These are phyloP conservation scores for Vigna reflexopilosa DNA, from an alignment of 306 rosid genomes.

Conservation along the genomic window DNA sequence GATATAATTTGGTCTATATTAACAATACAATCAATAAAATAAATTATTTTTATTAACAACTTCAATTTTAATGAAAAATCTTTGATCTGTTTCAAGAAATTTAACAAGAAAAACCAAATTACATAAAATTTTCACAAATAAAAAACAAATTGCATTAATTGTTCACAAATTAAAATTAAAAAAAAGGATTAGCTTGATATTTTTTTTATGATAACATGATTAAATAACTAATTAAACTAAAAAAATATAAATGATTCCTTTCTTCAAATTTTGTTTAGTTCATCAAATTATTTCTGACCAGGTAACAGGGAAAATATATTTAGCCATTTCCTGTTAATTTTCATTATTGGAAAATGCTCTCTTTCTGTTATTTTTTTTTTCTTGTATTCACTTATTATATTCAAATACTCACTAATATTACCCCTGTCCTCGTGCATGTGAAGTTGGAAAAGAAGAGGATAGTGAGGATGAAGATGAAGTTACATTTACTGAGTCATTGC, in stretches of 20 bases:
- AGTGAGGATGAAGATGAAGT: slow-evolving; percentile 2
- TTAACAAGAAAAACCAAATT: too few relatives aligned
- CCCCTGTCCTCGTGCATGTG: background rate
- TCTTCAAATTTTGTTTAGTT: background rate
- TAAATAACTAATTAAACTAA: background rate
- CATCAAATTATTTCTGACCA: background rate
- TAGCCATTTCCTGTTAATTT: background rate
- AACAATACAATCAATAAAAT: too few relatives aligned
- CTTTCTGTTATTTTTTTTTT: background rate
- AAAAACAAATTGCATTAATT: too few relatives aligned
- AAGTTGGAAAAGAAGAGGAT: background rate
- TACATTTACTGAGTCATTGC: background rate
- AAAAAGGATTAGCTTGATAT: too few relatives aligned
- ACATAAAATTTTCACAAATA: too few relatives aligned
- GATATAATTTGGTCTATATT: too few relatives aligned
- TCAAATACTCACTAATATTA: background rate
- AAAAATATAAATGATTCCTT: background rate
- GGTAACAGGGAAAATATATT: background rate
- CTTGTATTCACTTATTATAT: background rate
- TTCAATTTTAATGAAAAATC: too few relatives aligned
- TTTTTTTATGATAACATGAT: too few relatives aligned
- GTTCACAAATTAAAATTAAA: too few relatives aligned
- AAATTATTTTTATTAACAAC: too few relatives aligned
- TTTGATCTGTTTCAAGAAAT: too few relatives aligned
- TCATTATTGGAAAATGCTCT: too few relatives aligned